Conservation (phyloP, 495 filamentous ascomycete genomes). For the Neurospora intermedia region DNA sequence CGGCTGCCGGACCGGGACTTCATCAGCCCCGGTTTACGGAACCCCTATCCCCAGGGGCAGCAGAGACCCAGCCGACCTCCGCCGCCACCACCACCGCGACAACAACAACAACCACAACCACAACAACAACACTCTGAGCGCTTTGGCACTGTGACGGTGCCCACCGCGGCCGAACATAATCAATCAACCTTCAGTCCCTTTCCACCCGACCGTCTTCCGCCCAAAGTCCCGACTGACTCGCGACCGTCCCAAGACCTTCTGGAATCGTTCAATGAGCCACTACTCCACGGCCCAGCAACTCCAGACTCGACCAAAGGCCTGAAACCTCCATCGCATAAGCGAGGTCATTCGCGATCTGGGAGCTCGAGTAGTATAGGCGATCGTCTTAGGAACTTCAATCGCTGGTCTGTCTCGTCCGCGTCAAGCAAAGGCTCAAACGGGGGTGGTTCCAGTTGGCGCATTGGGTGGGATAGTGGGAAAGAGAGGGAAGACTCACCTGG, state of each 20-base stretch:
- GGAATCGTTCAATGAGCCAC: conserved; percentile 24
- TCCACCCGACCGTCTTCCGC: conserved; percentile 16
- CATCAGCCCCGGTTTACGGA: conserved; percentile 1
- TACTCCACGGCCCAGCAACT: neutral
- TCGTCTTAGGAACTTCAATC: conserved; percentile 62
- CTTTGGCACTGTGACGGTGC: conserved; percentile 3
- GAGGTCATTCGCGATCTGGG: conserved; percentile 32
- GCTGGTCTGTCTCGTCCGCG: conserved; percentile 70
- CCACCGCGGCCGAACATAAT: neutral
- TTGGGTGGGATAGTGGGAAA: conserved; percentile 2
- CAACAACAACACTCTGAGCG: conserved; percentile 1
- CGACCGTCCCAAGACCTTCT: conserved; percentile 7
- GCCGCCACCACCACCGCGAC: neutral
- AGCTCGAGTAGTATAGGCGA: conserved; percentile 44
- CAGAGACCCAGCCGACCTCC: neutral
- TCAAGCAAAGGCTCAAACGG: conserved; percentile 53
- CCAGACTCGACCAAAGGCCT: conserved; percentile 16
- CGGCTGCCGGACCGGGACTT: conserved; percentile 4
- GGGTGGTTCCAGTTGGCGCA: conserved; percentile 22
- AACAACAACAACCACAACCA: too few relatives aligned
- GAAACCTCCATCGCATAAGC: conserved; percentile 14
- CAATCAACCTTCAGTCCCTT: conserved; percentile 6
- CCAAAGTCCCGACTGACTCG: conserved; percentile 17
- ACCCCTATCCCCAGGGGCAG: conserved; percentile 5
- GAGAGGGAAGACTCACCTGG: conserved; percentile 6